Base-by-base conservation (phyloP, 164 flowering plant genomes). In the Stephania yunnanensis region DNA sequence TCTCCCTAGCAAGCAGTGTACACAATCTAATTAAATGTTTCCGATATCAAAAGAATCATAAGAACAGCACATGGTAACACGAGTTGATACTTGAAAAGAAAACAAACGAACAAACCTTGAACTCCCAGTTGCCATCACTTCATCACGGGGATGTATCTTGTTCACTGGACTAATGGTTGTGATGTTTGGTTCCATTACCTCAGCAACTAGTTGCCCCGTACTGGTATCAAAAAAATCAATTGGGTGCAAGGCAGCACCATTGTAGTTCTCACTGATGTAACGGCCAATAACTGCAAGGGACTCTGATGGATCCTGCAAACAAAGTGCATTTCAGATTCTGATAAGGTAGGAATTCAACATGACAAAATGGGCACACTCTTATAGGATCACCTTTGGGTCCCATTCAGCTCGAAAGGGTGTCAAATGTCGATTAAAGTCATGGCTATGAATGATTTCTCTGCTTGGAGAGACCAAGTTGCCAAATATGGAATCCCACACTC, bases 91-190 rank as follows among this genome's bases (percentile, higher is more conserved):
- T 55, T 55, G 19, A 15, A 6, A 55, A 5, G 9, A 31, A 31
- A 69, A 15, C 74, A 36, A 76, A 69, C 25, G 25, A 17, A 63
- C 77, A 22, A 82, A 94, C 98, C 98, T 92, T 75, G 97, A 91
- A 78, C 95, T 92, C 72, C 98, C 98, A 71, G 93, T 81, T 66
- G 96, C 98, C 87, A 94, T 76, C 75, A 92, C 82, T 86, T 92
- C 97, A 58, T 91, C 94, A 46, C 90, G 90, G 6, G 98, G 98
- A 83, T 95, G 99, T n/a, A 93, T 83, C 87, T 95, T 95, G 81
- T 89, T 95, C 73, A 95, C 97, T 46, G 99, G 90, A 84, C 86
- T 91, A 73, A 95, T 95, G 12, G 99, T 95, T 10, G 90, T 87
- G 52, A 93, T 91, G 75, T 90, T 91, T 53, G 94, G 92, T 73